These are phyloP conservation scores for Yamadazyma philogaea DNA, from an alignment of 805 yeast genomes.

Conservation along the genomic window DNA sequence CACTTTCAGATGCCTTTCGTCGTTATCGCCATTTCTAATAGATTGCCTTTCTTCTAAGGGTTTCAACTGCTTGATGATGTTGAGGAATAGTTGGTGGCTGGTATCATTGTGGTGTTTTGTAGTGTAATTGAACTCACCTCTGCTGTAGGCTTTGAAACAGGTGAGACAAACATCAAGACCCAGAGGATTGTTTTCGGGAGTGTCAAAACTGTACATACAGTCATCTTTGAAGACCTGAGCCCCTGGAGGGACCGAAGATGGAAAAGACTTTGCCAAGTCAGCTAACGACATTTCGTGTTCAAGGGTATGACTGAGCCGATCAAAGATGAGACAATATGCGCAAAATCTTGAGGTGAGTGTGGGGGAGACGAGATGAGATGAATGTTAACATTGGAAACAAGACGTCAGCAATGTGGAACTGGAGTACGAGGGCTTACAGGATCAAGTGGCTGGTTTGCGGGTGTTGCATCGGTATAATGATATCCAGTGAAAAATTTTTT, in stretches of 20 bases:
- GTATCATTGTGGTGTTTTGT: conserved; percentile 50
- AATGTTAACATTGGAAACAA: too few species aligned
- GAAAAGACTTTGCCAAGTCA: not conserved
- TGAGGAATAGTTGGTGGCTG: conserved; percentile 57
- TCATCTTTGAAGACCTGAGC: conserved; percentile 65
- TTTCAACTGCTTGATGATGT: conserved; percentile 52
- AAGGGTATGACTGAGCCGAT: not conserved
- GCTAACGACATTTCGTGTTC: not conserved
- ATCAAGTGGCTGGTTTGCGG: too few species aligned
- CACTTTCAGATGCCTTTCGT: conserved; percentile 40
- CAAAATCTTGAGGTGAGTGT: not conserved
- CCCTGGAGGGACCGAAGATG: conserved; percentile 3
- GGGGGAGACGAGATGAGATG: too few species aligned
- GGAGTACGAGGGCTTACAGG: too few species aligned
- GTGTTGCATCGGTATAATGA: too few species aligned
- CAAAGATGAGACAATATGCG: not conserved
- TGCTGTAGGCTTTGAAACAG: conserved; percentile 70
- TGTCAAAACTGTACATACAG: conserved; percentile 81
- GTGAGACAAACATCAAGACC: conserved; percentile 76
- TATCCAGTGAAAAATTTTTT: too few species aligned
- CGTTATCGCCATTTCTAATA: conserved; percentile 18
- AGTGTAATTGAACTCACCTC: conserved; percentile 49
- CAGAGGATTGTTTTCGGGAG: conserved; percentile 44
- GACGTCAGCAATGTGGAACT: too few species aligned
- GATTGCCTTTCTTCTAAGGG: conserved; percentile 27